These are phyloP conservation scores for Xylaria sp. DNA, from an alignment of 2,329 filamentous ascomycete species.

Conservation along the genomic window DNA sequence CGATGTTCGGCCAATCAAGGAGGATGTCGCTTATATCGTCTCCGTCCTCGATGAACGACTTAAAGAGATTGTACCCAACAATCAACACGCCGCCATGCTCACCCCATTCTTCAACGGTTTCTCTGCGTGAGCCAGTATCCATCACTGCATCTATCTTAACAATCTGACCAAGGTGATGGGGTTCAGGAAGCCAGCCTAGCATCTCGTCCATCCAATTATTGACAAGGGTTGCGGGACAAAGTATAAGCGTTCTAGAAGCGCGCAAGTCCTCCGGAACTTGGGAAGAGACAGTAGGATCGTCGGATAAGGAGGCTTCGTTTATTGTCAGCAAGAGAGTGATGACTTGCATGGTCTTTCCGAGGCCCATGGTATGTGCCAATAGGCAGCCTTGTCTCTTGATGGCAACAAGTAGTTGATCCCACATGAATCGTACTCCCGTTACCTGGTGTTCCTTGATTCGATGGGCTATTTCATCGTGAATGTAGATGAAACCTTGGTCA, in stretches of 20 bases:
- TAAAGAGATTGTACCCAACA: conserved; percentile 67
- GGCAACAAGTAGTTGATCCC: conserved; percentile 69
- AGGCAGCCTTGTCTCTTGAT: conserved; percentile 66
- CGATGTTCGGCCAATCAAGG: conserved; percentile 59
- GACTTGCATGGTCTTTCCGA: conserved; percentile 89
- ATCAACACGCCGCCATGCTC: conserved; percentile 65
- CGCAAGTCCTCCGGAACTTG: conserved; percentile 67
- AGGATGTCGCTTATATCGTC: conserved; percentile 39
- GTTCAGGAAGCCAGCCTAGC: conserved; percentile 57
- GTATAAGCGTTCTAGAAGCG: conserved; percentile 59
- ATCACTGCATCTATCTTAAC: conserved; percentile 48
- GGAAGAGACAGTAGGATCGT: conserved; percentile 47
- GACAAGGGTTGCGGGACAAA: conserved; percentile 70
- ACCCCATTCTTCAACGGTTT: conserved; percentile 54
- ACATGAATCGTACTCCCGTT: conserved; percentile 78
- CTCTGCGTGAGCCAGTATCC: conserved; percentile 35
- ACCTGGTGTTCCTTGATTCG: conserved; percentile 77
- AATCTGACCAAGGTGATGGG: conserved; percentile 49
- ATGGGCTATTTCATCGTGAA: conserved; percentile 58
- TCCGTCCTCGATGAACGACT: conserved; percentile 31
- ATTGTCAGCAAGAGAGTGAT: conserved; percentile 78
- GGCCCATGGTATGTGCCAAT: conserved; percentile 83
- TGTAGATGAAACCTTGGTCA: conserved; percentile 54
- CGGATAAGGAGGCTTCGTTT: conserved; percentile 57
- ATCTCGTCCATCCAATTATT: conserved; percentile 83